phyloP scores from a whole-genome alignment of 441 rosid species.

The Erodium moschatum region DNA sequence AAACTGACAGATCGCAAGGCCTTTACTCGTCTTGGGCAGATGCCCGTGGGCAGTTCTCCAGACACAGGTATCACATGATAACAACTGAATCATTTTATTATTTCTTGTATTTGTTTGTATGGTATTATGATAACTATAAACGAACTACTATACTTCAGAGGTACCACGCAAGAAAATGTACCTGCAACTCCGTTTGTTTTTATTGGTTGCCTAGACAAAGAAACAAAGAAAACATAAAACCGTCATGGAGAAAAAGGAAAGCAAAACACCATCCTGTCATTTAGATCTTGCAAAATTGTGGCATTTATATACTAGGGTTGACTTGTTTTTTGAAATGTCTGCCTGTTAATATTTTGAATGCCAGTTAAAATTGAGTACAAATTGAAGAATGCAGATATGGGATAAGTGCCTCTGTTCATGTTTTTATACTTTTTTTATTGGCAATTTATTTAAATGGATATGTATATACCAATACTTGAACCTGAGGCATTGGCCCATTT shows the following conservation, averaged over 20 bases:
- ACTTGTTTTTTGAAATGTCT: neutral
- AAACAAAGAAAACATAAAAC: neutral
- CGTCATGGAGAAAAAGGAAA: neutral
- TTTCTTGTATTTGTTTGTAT: neutral
- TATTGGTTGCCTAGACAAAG: neutral
- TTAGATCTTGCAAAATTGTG: neutral
- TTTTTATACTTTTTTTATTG: neutral
- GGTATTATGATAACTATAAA: neutral
- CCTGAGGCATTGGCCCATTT: neutral
- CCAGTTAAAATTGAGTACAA: no score
- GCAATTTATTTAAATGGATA: neutral
- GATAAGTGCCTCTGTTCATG: neutral
- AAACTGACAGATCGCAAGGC: conserved; percentile 75
- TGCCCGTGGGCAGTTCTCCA: conserved; percentile 36
- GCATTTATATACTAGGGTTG: neutral
- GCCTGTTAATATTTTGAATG: no score
- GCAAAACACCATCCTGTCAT: neutral
- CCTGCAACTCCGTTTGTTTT: neutral
- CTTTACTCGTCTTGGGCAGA: conserved; percentile 40
- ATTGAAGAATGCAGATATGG: no score
- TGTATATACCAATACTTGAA: conserved; percentile 1
- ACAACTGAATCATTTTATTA: neutral
- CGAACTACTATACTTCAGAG: neutral
- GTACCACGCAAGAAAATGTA: neutral
- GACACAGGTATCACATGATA: conserved; percentile 47